phyloP scores from a whole-genome alignment of 139 green algal genomes.

The Deuterostichococcus epilithicus region DNA sequence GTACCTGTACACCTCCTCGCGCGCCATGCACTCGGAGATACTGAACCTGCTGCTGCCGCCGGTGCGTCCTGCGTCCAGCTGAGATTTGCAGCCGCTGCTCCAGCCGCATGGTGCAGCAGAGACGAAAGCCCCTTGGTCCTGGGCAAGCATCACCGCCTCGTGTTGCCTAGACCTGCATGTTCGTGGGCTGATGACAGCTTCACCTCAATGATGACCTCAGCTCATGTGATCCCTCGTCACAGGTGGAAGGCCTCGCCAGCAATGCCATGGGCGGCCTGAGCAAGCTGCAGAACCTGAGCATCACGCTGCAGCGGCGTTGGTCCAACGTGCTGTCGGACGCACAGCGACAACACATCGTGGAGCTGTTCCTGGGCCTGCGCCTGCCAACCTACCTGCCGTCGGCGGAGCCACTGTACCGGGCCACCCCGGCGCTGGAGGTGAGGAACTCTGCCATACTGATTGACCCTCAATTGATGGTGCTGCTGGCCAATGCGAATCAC shows the following conservation, averaged over 20 bases:
- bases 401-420: constrained; percentile 32
- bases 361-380: constrained; percentile 83
- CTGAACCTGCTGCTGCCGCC: constrained; percentile 73
- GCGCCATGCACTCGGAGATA: constrained; percentile 83
- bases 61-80: constrained; percentile 3
- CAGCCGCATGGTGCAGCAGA: background rate
- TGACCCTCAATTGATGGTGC: too few relatives aligned
- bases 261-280: constrained; percentile 32
- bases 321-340: constrained; percentile 62
- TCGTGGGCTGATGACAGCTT: too few relatives aligned
- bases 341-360: constrained; percentile 44
- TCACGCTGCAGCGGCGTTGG: constrained; percentile 69
- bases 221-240: background rate
- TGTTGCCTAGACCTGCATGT: too few relatives aligned
- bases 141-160: too few relatives aligned
- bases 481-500: too few relatives aligned
- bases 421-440: constrained; percentile 5
- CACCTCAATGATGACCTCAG: too few relatives aligned
- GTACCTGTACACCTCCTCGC: constrained; percentile 86
- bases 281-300: constrained; percentile 59
- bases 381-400: constrained; percentile 49
- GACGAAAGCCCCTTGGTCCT: background rate
- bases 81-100: background rate
- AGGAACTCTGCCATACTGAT: background rate
- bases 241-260: background rate